Base-by-base conservation (phyloP, 106 monocot species). In the Dendrobium catenatum region DNA sequence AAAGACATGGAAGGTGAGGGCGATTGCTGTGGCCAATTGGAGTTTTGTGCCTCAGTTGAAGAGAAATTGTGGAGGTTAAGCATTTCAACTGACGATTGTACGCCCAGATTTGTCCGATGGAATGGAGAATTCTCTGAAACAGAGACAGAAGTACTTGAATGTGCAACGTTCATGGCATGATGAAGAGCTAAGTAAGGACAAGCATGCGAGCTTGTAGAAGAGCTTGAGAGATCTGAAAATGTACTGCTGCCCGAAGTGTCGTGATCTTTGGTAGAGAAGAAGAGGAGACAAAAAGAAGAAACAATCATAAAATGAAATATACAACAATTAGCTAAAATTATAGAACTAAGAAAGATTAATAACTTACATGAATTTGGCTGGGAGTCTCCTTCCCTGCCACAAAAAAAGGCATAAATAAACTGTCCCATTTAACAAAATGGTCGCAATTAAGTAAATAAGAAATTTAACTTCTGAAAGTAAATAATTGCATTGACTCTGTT, bases 161-260 rank as follows among this genome's bases (percentile, higher is more conserved):
- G 80, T 40, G 79, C 79, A 16, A 75, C 19, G 73, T 83, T 86
- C 79, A 86, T 79, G 44, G 55, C 24, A 79, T 85, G 84, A 78
- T 87, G 84, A 19, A 87, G 73, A 48, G 89, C 85, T n/a, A 86
- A 33, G 86, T 87, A 89, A 16, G 89, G 89, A 76, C 89, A 89
- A 13, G 79, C 78, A 78, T 83, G 89, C 18, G 82, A 37, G 66
- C 80, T 83, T 22, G 54, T 68, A 37, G 85, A 81, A 76, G 86
- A 43, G 68, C 79, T 86, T 51, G 83, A 78, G 58, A 81, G 83
- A 47, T 87, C 87, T 81, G 85, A 82, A 17, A 82, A 87, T 82
- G 80, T 68, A 18, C 44, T 59, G 29, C 55, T 80, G 22, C 86
- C 78, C 77, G 82, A 76, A 22, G 84, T 72, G 59, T 89, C 89